Conservation (phyloP, 2,329 filamentous ascomycete genomes). For the Sarocladium kiliense region DNA sequence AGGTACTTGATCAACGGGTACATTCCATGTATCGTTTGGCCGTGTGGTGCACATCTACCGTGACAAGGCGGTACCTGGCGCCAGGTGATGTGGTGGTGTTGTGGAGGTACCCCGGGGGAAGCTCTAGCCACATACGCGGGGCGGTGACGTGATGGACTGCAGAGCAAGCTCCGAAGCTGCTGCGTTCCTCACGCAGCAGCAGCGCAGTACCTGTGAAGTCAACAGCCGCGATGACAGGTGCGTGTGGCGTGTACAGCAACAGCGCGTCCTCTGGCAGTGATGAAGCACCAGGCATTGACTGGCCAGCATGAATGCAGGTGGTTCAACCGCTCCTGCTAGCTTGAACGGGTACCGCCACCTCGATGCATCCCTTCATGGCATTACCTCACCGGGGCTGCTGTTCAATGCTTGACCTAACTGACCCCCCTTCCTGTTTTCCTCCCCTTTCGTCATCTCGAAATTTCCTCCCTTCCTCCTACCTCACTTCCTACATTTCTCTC, state of each 20-base stretch:
- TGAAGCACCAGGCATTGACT: no score
- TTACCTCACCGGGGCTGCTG: constrained; percentile 4
- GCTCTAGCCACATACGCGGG: constrained; percentile 16
- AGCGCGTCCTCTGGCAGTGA: background rate
- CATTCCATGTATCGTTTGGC: no score
- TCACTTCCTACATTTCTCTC: background rate
- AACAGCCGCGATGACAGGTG: background rate
- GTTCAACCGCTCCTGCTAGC: background rate
- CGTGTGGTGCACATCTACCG: background rate
- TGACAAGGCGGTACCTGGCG: background rate
- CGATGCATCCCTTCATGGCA: background rate
- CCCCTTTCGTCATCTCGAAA: constrained; percentile 5
- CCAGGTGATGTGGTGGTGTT: background rate
- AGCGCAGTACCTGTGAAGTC: background rate
- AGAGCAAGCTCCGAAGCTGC: constrained; percentile 1
- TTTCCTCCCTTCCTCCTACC: constrained; percentile 8
- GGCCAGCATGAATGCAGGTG: no score
- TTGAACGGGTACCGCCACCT: background rate
- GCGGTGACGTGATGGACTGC: constrained; percentile 24
- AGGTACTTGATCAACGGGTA: background rate
- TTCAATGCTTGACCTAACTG: background rate
- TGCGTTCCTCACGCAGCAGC: background rate
- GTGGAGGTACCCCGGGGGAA: constrained; percentile 10
- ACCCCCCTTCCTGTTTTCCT: constrained; percentile 1
- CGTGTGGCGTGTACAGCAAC: background rate